Percentiles rank a stretch among this genome's conserved stretches.
Evolutionary conservation across 257 asterid genomes (phyloP).

Genomic region (Solanum peruvianum): DNA sequence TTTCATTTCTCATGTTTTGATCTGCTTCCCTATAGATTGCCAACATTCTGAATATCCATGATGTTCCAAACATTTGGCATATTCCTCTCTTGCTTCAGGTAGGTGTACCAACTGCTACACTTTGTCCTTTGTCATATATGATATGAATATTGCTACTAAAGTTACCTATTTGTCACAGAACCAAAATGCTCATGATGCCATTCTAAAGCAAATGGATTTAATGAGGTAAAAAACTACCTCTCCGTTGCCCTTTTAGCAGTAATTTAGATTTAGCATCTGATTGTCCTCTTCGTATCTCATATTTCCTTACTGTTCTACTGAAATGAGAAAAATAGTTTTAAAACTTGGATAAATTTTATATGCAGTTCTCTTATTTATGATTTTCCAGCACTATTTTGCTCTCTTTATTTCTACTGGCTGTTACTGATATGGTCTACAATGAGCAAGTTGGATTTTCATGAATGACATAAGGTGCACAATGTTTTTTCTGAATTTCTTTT

Average conservation of each 20-base stretch:
- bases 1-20: not conserved
- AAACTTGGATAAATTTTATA: not conserved
- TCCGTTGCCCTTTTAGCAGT: not conserved
- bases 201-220: slow-evolving; percentile 65
- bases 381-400: not conserved
- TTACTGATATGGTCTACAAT: not conserved
- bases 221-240: slow-evolving; percentile 18
- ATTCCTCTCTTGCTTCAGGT: slow-evolving; percentile 62
- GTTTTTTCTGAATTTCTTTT: not conserved
- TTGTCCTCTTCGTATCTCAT: not conserved
- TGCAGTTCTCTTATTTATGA: not conserved
- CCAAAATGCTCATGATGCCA: slow-evolving; percentile 80
- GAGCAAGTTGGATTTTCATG: not conserved
- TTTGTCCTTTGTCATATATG: not conserved
- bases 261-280: not conserved
- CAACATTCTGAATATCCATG: slow-evolving; percentile 52
- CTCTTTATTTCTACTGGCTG: not conserved
- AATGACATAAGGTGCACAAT: not conserved
- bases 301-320: not conserved
- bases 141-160: slow-evolving; percentile 1
- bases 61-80: slow-evolving; percentile 74
- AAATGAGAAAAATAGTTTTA: not conserved
- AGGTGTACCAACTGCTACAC: slow-evolving; percentile 6
- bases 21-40: slow-evolving; percentile 28
- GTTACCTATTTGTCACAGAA: slow-evolving; percentile 31